Base-by-base conservation (phyloP, 768 basidiomycete species). In the Leccinum incarnatum region DNA sequence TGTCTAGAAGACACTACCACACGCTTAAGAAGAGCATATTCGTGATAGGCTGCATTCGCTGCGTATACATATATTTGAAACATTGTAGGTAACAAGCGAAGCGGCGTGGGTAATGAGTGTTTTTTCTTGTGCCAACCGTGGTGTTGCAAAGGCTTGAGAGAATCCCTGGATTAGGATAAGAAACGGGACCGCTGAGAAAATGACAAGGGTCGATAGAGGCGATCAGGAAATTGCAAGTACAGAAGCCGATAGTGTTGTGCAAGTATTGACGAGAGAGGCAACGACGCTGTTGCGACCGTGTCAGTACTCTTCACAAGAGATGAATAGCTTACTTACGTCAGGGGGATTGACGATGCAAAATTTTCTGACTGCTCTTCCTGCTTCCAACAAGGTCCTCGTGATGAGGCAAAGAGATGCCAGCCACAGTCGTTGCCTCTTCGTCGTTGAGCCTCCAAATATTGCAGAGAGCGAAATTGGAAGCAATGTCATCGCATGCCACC, bases 361-460 rank as follows among this genome's bases (percentile, higher is more conserved):
- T 60, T 65, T 83, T 80, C 30, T 71, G 72, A 57, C 75, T 78
- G 46, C 57, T 75, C 54, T 74, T 78, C 66, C 76, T 71, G 66
- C 76, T 74, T 71, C 75, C 72, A 66, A 72, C 51, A 17, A 76
- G 66, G 34, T 76, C 75, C 58, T 73, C 74, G n/a, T 67, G 74
- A 48, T 76, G 75, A 4, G 81, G 78, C 40, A 84, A 66, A 1
- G 81, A 76, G 58, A 84, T 80, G 2, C 78, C 78, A 46, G 79
- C 77, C 5, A 86, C 71, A 30, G 77, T 79, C 62, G 81, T 81
- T 66, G 77, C 83, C 72, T 91, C 89, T 65, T 89, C 86, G 19
- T 86, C 85, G 58, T 88, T 88, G 42, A 91, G 66, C 53, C 78
- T 79, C 89, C 89, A 91, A 55, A 91, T 91, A 60, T 83, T 89